These are phyloP conservation scores for Alnus rubra DNA, from an alignment of 306 rosid genomes.

Conservation along the genomic window DNA sequence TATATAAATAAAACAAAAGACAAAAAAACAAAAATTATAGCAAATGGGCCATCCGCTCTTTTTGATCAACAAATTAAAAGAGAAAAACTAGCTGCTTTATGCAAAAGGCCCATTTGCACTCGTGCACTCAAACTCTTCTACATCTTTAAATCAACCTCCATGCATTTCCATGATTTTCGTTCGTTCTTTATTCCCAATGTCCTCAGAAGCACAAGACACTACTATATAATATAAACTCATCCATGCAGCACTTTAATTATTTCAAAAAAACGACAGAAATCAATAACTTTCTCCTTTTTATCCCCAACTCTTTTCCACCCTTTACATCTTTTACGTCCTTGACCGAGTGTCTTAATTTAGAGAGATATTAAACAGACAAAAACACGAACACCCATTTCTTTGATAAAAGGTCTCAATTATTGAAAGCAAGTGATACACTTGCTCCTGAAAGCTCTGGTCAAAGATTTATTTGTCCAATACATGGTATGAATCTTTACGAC, in stretches of 20 bases:
- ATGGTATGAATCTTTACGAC: background rate
- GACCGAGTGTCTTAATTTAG: constrained; percentile 26
- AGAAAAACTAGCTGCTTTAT: background rate
- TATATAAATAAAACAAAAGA: too few species aligned
- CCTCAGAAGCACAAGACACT: too few species aligned
- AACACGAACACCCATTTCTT: constrained; percentile 28
- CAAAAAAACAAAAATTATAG: too few species aligned
- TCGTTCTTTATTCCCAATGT: constrained; percentile 9
- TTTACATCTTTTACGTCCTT: constrained; percentile 26
- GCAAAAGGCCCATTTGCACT: background rate
- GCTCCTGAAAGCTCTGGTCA: constrained; percentile 46
- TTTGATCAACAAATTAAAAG: background rate
- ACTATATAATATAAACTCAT: constrained; percentile 30
- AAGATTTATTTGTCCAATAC: constrained; percentile 36
- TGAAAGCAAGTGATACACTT: constrained; percentile 18
- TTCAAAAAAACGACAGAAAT: constrained; percentile 38
- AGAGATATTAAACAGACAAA: constrained; percentile 25
- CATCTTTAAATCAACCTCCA: constrained; percentile 2
- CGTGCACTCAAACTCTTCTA: constrained; percentile 26
- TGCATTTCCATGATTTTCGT: constrained; percentile 22
- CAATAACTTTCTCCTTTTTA: constrained; percentile 38
- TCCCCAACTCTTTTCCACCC: constrained; percentile 32
- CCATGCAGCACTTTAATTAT: constrained; percentile 30
- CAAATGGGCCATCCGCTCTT: too few species aligned
- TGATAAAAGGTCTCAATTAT: constrained; percentile 44